Evolutionary conservation across 2,329 filamentous ascomycete genomes (phyloP).

Genomic region (Colletotrichum spinosum): DNA sequence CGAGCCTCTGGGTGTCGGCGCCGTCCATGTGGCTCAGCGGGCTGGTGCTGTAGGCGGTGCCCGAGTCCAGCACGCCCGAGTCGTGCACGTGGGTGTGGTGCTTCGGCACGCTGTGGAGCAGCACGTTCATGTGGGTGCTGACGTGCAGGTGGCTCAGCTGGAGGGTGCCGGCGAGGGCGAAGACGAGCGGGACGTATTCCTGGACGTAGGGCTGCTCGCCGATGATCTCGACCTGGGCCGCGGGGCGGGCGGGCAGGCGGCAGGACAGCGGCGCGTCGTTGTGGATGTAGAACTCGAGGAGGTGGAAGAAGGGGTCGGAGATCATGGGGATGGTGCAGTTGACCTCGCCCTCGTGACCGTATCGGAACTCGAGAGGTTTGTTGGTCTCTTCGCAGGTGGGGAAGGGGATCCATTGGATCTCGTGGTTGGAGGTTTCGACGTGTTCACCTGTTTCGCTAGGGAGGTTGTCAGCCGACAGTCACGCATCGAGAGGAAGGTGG

Average conservation of each 20-base stretch:
- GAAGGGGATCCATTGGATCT: slow-evolving; percentile 93
- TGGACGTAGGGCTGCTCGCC: slow-evolving; percentile 62
- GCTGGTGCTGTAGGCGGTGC: slow-evolving; percentile 86
- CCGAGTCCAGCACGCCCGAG: slow-evolving; percentile 87
- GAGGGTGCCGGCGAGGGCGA: slow-evolving; percentile 89
- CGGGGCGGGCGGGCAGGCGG: slow-evolving; percentile 84
- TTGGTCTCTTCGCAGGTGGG: slow-evolving; percentile 89
- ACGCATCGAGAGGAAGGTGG: background rate
- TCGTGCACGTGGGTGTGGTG: slow-evolving; percentile 72
- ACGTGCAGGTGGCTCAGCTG: slow-evolving; percentile 92
- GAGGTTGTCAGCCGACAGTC: background rate
- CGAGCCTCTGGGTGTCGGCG: slow-evolving; percentile 70
- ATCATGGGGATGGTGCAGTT: slow-evolving; percentile 87
- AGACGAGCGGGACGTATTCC: slow-evolving; percentile 85
- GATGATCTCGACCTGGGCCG: slow-evolving; percentile 64
- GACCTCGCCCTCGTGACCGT: slow-evolving; percentile 83
- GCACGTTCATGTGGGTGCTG: slow-evolving; percentile 87
- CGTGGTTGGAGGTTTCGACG: slow-evolving; percentile 82
- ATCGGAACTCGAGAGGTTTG: slow-evolving; percentile 84
- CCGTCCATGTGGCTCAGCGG: slow-evolving; percentile 71
- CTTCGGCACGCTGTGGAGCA: slow-evolving; percentile 78
- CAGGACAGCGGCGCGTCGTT: slow-evolving; percentile 94
- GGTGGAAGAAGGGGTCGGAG: slow-evolving; percentile 84
- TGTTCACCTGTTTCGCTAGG: slow-evolving; percentile 88
- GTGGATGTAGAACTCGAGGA: slow-evolving; percentile 97